Base-by-base conservation (phyloP, 2,329 filamentous ascomycete genomes). In the Trichoderma breve region DNA sequence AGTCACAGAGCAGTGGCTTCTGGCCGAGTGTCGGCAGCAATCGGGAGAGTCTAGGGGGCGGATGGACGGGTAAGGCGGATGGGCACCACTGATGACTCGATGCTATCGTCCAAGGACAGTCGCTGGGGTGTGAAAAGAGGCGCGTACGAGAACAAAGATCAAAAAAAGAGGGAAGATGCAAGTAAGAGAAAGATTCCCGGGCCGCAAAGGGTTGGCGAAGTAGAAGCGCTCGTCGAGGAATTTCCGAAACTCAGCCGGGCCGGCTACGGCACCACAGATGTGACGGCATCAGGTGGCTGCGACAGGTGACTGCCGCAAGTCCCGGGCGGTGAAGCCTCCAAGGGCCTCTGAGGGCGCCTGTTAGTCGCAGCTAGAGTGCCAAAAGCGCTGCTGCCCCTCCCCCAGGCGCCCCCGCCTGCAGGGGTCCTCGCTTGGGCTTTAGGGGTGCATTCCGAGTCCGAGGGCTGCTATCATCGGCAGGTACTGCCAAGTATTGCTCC, bases 261-360 rank as follows among this genome's bases (percentile, higher is more conserved):
- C 51, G 26, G 28, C 36, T n/a, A 65, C 43, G 47, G 63, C 24
- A 30, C 18, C 26, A 60, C 24, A 47, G 64, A 61, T 70, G 74
- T 75, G 73, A 75, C 73, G 72, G 74, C 74, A 74, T 75, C 73
- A 74, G 73, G 72, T 72, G 73, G 73, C 73, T 71, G 53, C 57
- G 68, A 34, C 70, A 72, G 70, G 63, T 72, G 70, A 72, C 70
- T 68, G 62, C 36, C 55, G 43, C 64, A 63, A 28, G 36, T 61
- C 60, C 66, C 66, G 66, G 66, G 66, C 66, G 57, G 66, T 62
- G 55, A 62, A 51, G 26, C 28, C 43, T 21, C 28, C 15, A 47
- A 21, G 26, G 36, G 18, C 21, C 21, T 53, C 51, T 6, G 26
- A 39, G 24, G 39, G 51, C 47, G n/a, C 28, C 57, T 60, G 55